phyloP scores from a whole-genome alignment of 768 basidiomycete genomes.

The Megacollybia marginata region DNA sequence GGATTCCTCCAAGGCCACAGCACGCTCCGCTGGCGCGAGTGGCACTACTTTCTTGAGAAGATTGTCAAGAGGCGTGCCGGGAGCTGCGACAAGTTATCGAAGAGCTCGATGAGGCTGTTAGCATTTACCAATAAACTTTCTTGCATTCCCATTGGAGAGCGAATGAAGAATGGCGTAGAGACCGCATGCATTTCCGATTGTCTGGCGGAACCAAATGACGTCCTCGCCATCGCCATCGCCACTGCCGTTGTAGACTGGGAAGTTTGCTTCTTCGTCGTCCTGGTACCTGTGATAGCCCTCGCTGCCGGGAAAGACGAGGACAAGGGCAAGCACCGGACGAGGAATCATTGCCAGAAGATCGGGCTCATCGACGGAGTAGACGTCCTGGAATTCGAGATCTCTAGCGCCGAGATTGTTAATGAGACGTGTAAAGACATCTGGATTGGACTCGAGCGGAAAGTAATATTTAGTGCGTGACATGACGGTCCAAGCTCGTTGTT shows the following conservation, averaged over 20 bases:
- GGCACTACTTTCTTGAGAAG: conserved; percentile 17
- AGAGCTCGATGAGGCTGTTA: neutral
- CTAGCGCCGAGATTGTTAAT: conserved; percentile 22
- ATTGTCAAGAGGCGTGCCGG: conserved; percentile 14
- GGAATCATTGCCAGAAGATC: conserved; percentile 25
- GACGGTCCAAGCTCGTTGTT: neutral
- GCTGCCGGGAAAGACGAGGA: conserved; percentile 21
- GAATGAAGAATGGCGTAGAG: conserved; percentile 28
- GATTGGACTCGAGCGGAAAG: conserved; percentile 30
- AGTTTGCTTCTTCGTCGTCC: conserved; percentile 15
- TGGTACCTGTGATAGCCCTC: conserved; percentile 13
- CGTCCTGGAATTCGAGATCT: conserved; percentile 24
- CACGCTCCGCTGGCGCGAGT: conserved; percentile 20
- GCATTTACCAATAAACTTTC: conserved; percentile 16
- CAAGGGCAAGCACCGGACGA: conserved; percentile 22
- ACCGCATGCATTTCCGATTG: conserved; percentile 30
- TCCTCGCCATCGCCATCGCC: conserved; percentile 20
- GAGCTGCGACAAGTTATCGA: conserved; percentile 7
- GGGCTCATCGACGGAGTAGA: conserved; percentile 24
- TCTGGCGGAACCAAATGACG: conserved; percentile 30
- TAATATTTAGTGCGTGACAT: conserved; percentile 15
- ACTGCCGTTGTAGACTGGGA: conserved; percentile 18
- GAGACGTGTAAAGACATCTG: conserved; percentile 26
- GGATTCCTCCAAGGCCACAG: conserved; percentile 21
- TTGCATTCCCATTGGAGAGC: conserved; percentile 19